phyloP scores from a whole-genome alignment of 2,329 filamentous ascomycete genomes.

The Fusarium dlaminii region DNA sequence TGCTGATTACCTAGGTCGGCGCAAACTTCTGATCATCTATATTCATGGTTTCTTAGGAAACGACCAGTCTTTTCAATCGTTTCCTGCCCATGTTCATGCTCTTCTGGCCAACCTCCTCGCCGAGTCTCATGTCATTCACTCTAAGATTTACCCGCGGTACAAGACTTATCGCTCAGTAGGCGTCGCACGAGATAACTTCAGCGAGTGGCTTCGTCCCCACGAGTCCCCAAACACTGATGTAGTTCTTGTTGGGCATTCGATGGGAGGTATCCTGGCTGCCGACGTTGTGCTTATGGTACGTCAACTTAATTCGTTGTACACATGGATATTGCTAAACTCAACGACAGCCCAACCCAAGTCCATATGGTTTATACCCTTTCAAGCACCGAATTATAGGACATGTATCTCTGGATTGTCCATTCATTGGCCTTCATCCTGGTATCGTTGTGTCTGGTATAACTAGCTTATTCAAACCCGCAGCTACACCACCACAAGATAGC shows the following conservation, averaged over 20 bases:
- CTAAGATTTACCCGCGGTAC: constrained; percentile 86
- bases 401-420: constrained; percentile 85
- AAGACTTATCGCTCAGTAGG: constrained; percentile 77
- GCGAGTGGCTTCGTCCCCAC: constrained; percentile 81
- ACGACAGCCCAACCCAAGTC: constrained; percentile 46
- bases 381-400: constrained; percentile 82
- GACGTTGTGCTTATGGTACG: constrained; percentile 76
- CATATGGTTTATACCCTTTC: constrained; percentile 55
- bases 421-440: constrained; percentile 88
- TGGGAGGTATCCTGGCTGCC: constrained; percentile 85
- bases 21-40: constrained; percentile 79
- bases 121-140: constrained; percentile 82
- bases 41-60: constrained; percentile 93
- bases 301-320: not conserved
- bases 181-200: constrained; percentile 84
- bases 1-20: constrained; percentile 45
- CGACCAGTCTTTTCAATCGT: constrained; percentile 86
- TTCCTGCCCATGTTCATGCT: constrained; percentile 87
- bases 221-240: constrained; percentile 79
- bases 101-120: constrained; percentile 72
- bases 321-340: not conserved
- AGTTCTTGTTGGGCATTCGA: constrained; percentile 86
- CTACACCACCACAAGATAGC: constrained; percentile 37
- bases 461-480: constrained; percentile 73
- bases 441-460: constrained; percentile 84